phyloP scores from a whole-genome alignment of 306 rosid genomes.

The Acacia melanoxylon region DNA sequence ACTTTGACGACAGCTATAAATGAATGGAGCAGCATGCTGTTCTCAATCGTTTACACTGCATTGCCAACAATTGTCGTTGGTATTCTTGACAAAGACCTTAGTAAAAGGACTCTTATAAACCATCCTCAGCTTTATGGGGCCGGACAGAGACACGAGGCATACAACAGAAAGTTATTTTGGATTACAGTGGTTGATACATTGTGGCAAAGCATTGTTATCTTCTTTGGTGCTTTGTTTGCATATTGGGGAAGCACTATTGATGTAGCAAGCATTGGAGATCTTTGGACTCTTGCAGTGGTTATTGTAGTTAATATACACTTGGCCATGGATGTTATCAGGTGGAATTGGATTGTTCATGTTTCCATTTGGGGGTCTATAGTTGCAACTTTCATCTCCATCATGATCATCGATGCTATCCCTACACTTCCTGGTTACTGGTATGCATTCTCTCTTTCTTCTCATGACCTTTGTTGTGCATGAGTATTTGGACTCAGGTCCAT shows the following conservation, averaged over 20 bases:
- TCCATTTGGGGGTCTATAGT: slow-evolving; percentile 85
- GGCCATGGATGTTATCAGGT: slow-evolving; percentile 88
- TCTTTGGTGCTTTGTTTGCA: slow-evolving; percentile 73
- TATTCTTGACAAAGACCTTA: slow-evolving; percentile 91
- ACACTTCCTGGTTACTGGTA: slow-evolving; percentile 79
- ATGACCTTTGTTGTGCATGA: background rate
- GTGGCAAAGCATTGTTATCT: slow-evolving; percentile 85
- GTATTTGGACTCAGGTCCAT: background rate
- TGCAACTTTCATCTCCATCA: slow-evolving; percentile 71
- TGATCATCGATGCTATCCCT: slow-evolving; percentile 70
- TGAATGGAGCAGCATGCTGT: slow-evolving; percentile 88
- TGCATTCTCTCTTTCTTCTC: slow-evolving; percentile 27
- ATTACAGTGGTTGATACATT: slow-evolving; percentile 71
- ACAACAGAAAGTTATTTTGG: slow-evolving; percentile 85
- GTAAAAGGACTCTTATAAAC: slow-evolving; percentile 69
- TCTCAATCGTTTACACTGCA: slow-evolving; percentile 77
- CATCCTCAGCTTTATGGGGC: slow-evolving; percentile 88
- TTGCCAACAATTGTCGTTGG: slow-evolving; percentile 87
- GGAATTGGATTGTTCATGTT: slow-evolving; percentile 81
- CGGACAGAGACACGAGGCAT: slow-evolving; percentile 82
- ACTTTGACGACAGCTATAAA: slow-evolving; percentile 83
- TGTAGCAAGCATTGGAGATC: slow-evolving; percentile 84
- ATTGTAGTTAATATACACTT: slow-evolving; percentile 84
- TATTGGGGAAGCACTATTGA: slow-evolving; percentile 70
- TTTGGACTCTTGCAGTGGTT: slow-evolving; percentile 87